These are phyloP conservation scores for Fusarium nelsonii DNA, from an alignment of 2,329 filamentous ascomycete genomes.

Conservation along the genomic window DNA sequence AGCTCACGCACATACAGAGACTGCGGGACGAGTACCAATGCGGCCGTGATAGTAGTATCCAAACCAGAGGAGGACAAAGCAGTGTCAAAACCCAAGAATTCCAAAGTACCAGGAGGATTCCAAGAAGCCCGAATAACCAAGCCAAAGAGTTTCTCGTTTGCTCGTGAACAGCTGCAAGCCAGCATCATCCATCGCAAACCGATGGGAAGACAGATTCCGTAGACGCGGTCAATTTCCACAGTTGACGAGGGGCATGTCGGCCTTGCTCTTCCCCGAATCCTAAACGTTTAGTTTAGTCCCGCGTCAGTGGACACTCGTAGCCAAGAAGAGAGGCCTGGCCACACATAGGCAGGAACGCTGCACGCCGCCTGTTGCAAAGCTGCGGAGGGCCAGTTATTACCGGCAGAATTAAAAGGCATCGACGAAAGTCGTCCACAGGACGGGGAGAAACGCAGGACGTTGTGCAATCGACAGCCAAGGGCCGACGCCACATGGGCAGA, in stretches of 20 bases:
- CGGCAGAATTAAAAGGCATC: slow-evolving; percentile 13
- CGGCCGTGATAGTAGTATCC: slow-evolving; percentile 12
- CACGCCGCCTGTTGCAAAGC: slow-evolving; percentile 35
- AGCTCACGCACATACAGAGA: slow-evolving; percentile 20
- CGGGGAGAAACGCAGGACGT: slow-evolving; percentile 21
- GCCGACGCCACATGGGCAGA: slow-evolving; percentile 47
- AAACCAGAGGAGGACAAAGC: slow-evolving; percentile 12
- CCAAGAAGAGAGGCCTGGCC: slow-evolving; percentile 34
- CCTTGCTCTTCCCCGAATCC: slow-evolving; percentile 20
- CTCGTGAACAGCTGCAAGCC: slow-evolving; percentile 27
- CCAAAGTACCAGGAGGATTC: slow-evolving; percentile 17
- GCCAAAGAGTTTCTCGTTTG: slow-evolving; percentile 31
- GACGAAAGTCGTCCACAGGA: slow-evolving; percentile 15
- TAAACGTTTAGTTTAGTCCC: slow-evolving; percentile 10
- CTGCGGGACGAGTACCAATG: slow-evolving; percentile 14
- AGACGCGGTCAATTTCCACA: slow-evolving; percentile 33
- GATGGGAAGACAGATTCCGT: slow-evolving; percentile 14
- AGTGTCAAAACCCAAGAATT: slow-evolving; percentile 14
- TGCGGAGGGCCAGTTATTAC: slow-evolving; percentile 25
- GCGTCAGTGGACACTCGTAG: slow-evolving; percentile 8
- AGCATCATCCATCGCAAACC: slow-evolving; percentile 36
- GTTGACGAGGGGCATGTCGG: slow-evolving; percentile 29
- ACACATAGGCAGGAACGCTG: slow-evolving; percentile 37
- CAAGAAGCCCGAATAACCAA: slow-evolving; percentile 20
- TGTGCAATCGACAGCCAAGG: slow-evolving; percentile 44